phyloP scores from a whole-genome alignment of 176 grass and related monocot species.

The Secale cereale region DNA sequence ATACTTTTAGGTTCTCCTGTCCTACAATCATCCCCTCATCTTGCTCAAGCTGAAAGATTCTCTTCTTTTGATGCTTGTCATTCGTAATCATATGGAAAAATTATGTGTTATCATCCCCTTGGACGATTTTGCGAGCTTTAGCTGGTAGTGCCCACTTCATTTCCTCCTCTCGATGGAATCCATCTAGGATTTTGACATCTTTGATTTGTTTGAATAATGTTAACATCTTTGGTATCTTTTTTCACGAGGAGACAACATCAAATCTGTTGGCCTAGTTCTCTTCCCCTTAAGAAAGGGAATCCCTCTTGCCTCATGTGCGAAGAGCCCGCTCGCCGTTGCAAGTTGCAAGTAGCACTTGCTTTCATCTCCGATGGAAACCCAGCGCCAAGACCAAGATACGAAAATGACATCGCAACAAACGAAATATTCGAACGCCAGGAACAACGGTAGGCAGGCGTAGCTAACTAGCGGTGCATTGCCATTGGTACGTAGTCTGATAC shows the following conservation, averaged over 20 bases:
- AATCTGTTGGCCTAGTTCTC: background rate
- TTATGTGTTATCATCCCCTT: no score
- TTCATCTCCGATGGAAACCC: background rate
- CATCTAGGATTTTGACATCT: no score
- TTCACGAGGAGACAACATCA: background rate
- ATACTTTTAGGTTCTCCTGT: no score
- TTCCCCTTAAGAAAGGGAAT: background rate
- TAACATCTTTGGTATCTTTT: background rate
- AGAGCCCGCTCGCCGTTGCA: background rate
- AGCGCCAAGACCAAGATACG: background rate
- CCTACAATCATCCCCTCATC: no score
- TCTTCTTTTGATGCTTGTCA: no score
- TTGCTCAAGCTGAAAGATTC: no score
- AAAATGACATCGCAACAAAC: conserved; percentile 15
- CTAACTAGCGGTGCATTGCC: background rate
- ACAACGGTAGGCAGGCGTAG: background rate
- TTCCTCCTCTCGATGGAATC: no score
- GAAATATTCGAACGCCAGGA: background rate
- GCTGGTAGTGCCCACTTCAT: no score
- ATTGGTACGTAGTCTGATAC: background rate
- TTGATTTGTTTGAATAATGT: background rate
- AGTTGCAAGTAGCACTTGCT: background rate
- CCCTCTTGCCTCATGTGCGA: background rate
- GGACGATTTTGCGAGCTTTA: no score
- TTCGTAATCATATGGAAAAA: no score